Percentiles rank a stretch among this genome's conserved stretches.
phyloP scores from a whole-genome alignment of 1,284 basidiomycete species.

The Irpex lacteus region DNA sequence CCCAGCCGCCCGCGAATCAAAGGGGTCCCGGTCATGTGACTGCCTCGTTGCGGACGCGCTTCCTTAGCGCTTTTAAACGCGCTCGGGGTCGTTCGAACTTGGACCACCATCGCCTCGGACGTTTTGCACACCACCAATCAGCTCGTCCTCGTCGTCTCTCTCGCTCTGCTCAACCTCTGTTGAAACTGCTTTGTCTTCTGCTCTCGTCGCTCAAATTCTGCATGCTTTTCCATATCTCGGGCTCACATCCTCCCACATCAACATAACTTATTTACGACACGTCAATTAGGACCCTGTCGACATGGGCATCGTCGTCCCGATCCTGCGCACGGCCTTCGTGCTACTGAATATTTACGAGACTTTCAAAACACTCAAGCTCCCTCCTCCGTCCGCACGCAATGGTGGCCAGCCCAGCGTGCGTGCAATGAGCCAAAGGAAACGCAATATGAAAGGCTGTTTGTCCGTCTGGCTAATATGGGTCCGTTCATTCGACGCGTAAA shows the following conservation, averaged over 20 bases:
- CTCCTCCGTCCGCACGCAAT: conserved; percentile 57
- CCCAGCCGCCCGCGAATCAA: not conserved
- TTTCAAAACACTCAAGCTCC: conserved; percentile 73
- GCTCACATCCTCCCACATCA: not conserved
- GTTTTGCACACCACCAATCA: conserved; percentile 10
- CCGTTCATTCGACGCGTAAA: conserved; percentile 24
- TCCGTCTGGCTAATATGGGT: conserved; percentile 85
- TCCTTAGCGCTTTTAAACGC: conserved; percentile 9
- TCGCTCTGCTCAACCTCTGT: not conserved
- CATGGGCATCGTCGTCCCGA: conserved; percentile 70
- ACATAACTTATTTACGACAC: not conserved
- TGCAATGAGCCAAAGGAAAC: conserved; percentile 69
- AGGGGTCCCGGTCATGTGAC: conserved; percentile 12
- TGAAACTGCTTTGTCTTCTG: not conserved
- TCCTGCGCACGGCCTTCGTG: conserved; percentile 64
- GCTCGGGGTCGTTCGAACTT: not conserved
- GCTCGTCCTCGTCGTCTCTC: conserved; percentile 1
- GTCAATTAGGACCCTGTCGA: conserved; percentile 5
- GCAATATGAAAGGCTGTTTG: conserved; percentile 79
- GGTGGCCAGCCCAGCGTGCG: conserved; percentile 60
- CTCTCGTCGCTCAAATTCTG: not conserved
- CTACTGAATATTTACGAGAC: conserved; percentile 80
- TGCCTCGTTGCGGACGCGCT: conserved; percentile 16
- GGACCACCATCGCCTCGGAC: conserved; percentile 7
- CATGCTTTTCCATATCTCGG: not conserved